Evolutionary conservation across 805 yeast genomes (phyloP).

Genomic region (Zygotorulaspora sp.): DNA sequence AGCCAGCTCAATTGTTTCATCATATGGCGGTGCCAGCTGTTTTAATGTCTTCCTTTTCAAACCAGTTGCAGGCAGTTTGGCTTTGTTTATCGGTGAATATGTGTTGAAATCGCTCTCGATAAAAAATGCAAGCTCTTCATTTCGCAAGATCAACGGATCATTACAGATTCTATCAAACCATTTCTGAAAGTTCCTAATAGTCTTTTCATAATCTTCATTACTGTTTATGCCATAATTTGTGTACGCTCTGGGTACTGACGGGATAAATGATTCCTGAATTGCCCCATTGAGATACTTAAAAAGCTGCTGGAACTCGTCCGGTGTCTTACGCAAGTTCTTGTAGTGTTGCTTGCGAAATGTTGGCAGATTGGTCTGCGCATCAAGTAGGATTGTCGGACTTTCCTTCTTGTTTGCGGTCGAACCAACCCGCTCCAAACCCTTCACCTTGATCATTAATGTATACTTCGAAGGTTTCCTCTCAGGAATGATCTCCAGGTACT

Average conservation of each 20-base stretch:
- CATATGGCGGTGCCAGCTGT: slow-evolving; percentile 89
- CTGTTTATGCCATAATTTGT: slow-evolving; percentile 82
- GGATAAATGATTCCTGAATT: slow-evolving; percentile 88
- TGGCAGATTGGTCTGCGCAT: slow-evolving; percentile 64
- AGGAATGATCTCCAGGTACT: neutral
- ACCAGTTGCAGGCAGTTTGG: slow-evolving; percentile 73
- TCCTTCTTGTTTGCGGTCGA: slow-evolving; percentile 50
- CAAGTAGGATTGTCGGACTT: slow-evolving; percentile 76
- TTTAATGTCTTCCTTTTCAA: slow-evolving; percentile 83
- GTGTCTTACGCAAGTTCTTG: slow-evolving; percentile 74
- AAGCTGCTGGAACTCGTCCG: slow-evolving; percentile 68
- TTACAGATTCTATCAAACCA: slow-evolving; percentile 76
- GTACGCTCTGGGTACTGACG: slow-evolving; percentile 71
- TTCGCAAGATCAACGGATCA: slow-evolving; percentile 78
- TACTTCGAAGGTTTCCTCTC: slow-evolving; percentile 19
- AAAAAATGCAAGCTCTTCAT: slow-evolving; percentile 83
- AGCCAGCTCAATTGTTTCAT: slow-evolving; percentile 74
- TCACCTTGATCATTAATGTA: slow-evolving; percentile 52
- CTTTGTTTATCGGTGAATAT: slow-evolving; percentile 47
- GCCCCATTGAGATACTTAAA: slow-evolving; percentile 75
- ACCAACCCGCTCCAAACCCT: slow-evolving; percentile 65
- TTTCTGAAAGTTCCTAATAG: slow-evolving; percentile 59
- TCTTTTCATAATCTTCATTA: slow-evolving; percentile 65
- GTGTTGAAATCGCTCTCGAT: slow-evolving; percentile 68
- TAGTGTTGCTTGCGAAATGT: slow-evolving; percentile 66